Evolutionary conservation across 768 basidiomycete genomes (phyloP).

Genomic region (Sistotremastrum niveocremeum): DNA sequence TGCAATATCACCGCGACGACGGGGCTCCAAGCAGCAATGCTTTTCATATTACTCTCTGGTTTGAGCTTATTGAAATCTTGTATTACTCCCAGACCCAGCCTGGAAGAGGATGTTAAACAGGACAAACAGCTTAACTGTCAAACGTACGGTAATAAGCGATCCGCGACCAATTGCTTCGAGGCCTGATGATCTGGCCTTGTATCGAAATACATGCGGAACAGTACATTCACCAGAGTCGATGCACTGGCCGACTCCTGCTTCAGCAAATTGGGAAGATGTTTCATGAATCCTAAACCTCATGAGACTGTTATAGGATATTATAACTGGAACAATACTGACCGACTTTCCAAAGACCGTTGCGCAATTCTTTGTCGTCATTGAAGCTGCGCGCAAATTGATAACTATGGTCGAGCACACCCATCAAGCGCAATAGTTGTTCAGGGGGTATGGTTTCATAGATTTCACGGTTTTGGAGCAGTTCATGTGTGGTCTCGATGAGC

Average conservation of each 20-base stretch:
- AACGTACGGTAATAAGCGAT: conserved; percentile 56
- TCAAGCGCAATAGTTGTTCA: conserved; percentile 81
- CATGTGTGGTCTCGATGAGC: conserved; percentile 94
- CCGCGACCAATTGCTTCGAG: conserved; percentile 65
- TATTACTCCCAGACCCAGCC: conserved; percentile 77
- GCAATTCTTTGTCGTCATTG: conserved; percentile 95
- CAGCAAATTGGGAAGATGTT: conserved; percentile 91
- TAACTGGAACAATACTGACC: conserved; percentile 46
- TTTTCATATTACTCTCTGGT: conserved; percentile 83
- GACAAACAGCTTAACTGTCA: not conserved
- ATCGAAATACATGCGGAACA: conserved; percentile 91
- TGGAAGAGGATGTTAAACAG: conserved; percentile 19
- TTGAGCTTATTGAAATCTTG: conserved; percentile 85
- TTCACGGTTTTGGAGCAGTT: conserved; percentile 80
- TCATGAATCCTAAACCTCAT: conserved; percentile 78
- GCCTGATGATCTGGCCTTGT: conserved; percentile 77
- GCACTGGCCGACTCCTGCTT: conserved; percentile 99
- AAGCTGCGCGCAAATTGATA: conserved; percentile 96
- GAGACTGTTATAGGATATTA: not conserved
- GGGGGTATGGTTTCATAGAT: conserved; percentile 93
- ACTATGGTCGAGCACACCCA: conserved; percentile 92
- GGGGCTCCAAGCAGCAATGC: conserved; percentile 96
- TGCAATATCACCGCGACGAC: conserved; percentile 91
- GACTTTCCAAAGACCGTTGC: conserved; percentile 98
- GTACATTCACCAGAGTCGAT: conserved; percentile 81